Base-by-base conservation (phyloP, 371 early-diverging fungal genomes). In the Funneliformis caledonium region DNA sequence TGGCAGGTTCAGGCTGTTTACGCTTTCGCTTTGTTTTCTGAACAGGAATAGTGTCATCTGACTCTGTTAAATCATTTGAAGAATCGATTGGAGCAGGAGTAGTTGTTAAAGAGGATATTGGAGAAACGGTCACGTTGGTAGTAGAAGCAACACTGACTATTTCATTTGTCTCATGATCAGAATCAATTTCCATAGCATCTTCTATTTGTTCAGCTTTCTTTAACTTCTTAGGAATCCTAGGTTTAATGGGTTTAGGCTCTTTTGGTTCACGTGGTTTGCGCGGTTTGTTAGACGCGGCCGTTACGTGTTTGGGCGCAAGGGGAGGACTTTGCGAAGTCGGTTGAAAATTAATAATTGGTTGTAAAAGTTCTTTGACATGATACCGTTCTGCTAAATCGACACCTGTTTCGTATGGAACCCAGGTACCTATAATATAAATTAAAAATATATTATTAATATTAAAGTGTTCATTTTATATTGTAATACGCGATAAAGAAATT, bases 361-460 rank as follows among this genome's bases (percentile, higher is more conserved):
- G 86, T 37, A 94, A 83, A 11, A 86, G 81, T 0, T 88, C 87
- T 76, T 89, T 87, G 3, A 95, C 94, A 26, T 85, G 85, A 82
- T 94, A 94, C 64, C 90, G 89, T 84, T 88, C 85, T 2, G 96
- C 95, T 19, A 97, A 83, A 50, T 89, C 89, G 69, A 90, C 89
- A 42, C 93, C 94, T 19, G 91, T 88, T 19, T 90, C 88, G 79
- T 91, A 92, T 3, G 97, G 97, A 16, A 97, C 91, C 97, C 96
- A 94, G 47, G 22, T 64, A 61, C 56, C 72, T 72, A 52, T 65
- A 37, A n/a, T 61, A 61, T 45, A 37, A 64, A 76, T 6, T 11
- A 19, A 52, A 52, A 14, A 33, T 26, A 52, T 48, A n/a, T n/a
- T 33, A 42, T 69, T 47, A 69, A 69, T 12, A 67, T 5, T 37